A percentile compares a stretch with the other conserved stretches of the same genome.
Conservation (phyloP, 148 eudicot species). For the Rhododendron ferrugineum region DNA sequence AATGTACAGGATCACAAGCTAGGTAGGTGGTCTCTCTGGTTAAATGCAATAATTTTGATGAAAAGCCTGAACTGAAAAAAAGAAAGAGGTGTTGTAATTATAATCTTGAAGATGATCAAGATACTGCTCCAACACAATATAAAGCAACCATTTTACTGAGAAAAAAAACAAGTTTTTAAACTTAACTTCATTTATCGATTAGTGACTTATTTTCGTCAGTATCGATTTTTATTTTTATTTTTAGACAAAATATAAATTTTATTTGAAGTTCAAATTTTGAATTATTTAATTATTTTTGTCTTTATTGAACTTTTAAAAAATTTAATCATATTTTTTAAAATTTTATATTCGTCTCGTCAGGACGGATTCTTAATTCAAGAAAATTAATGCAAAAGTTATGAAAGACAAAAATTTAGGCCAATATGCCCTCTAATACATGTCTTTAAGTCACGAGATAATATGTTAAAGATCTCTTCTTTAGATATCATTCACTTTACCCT, state of each 20-base stretch:
- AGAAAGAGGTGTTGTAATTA: not conserved
- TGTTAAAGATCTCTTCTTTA: not conserved
- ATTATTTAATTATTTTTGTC: too few species aligned
- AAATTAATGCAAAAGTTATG: not conserved
- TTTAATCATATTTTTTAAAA: too few species aligned
- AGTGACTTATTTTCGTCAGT: too few species aligned
- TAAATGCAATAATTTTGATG: not conserved
- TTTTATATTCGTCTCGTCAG: too few species aligned
- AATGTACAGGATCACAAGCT: not conserved
- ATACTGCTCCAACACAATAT: not conserved
- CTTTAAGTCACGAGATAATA: not conserved
- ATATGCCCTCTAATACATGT: not conserved
- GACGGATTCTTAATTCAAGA: not conserved
- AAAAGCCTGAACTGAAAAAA: not conserved
- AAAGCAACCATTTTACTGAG: not conserved
- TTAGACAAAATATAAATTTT: too few species aligned
- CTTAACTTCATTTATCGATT: too few species aligned
- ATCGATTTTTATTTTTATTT: too few species aligned
- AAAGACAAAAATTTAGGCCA: not conserved
- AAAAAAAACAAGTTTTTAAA: not conserved
- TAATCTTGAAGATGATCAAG: not conserved
- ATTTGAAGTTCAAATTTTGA: too few species aligned
- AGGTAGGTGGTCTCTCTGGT: not conserved
- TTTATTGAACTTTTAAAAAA: too few species aligned
- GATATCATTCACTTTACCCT: not conserved